These are phyloP conservation scores for Potentilla sterilis DNA, from an alignment of 306 rosid genomes.

Conservation along the genomic window DNA sequence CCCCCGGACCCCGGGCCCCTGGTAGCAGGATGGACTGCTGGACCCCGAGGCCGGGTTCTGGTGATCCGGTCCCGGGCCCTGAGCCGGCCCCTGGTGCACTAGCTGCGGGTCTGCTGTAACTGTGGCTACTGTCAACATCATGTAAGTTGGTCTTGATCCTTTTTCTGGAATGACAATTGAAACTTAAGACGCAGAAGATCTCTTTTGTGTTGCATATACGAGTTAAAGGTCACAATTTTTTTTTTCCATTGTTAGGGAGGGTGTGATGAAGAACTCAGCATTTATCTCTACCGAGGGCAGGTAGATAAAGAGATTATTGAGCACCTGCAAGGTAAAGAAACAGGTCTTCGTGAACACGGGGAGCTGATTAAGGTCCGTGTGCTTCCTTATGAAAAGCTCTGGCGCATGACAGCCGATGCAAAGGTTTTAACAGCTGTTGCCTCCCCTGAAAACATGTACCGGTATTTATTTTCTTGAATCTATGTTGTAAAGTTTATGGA, in stretches of 20 bases:
- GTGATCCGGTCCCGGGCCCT: no score
- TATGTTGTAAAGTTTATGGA: background rate
- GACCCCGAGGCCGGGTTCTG: no score
- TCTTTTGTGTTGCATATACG: constrained; percentile 6
- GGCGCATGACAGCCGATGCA: constrained; percentile 83
- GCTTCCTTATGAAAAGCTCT: constrained; percentile 67
- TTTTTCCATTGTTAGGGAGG: constrained; percentile 59
- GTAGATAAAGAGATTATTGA: constrained; percentile 57
- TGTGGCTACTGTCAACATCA: no score
- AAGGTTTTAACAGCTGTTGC: constrained; percentile 70
- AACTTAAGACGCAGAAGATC: background rate
- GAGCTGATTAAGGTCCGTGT: constrained; percentile 78
- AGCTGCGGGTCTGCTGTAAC: no score
- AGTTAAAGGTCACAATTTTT: constrained; percentile 14
- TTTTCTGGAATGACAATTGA: constrained; percentile 4
- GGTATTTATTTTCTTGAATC: background rate
- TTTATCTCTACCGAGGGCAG: constrained; percentile 57
- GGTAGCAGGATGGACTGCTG: no score
- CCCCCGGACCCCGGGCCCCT: no score
- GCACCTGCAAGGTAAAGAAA: constrained; percentile 75
- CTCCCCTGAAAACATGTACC: constrained; percentile 30
- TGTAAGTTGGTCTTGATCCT: constrained; percentile 37
- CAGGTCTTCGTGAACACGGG: constrained; percentile 86
- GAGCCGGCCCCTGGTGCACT: no score
- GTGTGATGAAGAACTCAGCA: constrained; percentile 83